Conservation (phyloP, 139 green algal species). For the Coelastrella sp. region DNA sequence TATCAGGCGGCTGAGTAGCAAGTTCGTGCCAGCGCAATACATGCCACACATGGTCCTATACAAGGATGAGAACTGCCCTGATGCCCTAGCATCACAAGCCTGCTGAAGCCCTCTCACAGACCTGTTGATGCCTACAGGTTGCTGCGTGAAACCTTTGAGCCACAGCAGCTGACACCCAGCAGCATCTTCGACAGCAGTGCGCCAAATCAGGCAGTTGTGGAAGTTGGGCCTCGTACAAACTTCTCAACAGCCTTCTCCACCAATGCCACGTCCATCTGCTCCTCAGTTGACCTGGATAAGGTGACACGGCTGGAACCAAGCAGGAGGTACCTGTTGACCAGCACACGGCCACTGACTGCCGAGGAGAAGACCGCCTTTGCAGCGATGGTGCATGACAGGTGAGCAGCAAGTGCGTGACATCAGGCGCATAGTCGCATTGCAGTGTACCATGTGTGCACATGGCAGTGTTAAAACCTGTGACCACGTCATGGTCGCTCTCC, state of each 20-base stretch:
- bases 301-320: conserved; percentile 87
- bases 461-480: not conserved
- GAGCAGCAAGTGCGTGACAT: not conserved
- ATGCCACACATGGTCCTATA: not conserved
- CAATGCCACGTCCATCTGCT: conserved; percentile 98
- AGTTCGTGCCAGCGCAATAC: too few relatives aligned
- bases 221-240: conserved; percentile 94
- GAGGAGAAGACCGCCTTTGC: conserved; percentile 51
- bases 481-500: not conserved
- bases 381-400: conserved; percentile 53
- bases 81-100: conserved; percentile 65
- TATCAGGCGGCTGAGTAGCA: not conserved
- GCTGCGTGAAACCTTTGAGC: conserved; percentile 97
- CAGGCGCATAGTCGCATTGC: not conserved
- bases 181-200: conserved; percentile 57
- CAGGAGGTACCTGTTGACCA: conserved; percentile 79
- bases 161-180: conserved; percentile 80
- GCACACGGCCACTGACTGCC: conserved; percentile 55
- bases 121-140: conserved; percentile 70
- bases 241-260: conserved; percentile 97
- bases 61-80: conserved; percentile 21
- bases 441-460: not conserved
- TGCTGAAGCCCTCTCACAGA: conserved; percentile 70
- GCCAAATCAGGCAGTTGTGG: conserved; percentile 53
- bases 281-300: conserved; percentile 85